Base-by-base conservation (phyloP, 352 stramenopile genomes). In the Globisporangium ultimum region DNA sequence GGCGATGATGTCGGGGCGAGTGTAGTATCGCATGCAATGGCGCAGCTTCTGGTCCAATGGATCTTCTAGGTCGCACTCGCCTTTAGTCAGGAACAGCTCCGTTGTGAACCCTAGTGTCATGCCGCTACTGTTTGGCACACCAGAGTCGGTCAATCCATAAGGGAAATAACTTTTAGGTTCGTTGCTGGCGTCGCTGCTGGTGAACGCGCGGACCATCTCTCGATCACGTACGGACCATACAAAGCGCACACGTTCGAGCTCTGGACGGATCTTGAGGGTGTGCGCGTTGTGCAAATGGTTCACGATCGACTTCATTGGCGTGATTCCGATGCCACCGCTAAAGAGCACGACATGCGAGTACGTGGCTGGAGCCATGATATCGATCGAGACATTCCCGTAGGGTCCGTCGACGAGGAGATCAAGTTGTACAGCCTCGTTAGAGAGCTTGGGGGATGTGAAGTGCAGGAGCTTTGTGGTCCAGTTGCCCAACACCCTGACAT, bases 391-490 rank as follows among this genome's bases (percentile, higher is more conserved):
- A 10, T 67, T 64, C 0, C 80, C 80, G 47, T 87, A 88, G 1
- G 75, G 73, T 13, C 80, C 80, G 12, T 86, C 80, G 0, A 88
- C 55, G 0, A 86, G 67, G 13, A 88, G 21, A 1, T 67, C 60
- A 2, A 75, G 70, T 11, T 55, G 52, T 12, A 61, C 24, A 5
- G 38, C 41, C 14, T 32, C 60, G 38, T 17, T 48, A 8, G 22
- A 36, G 53, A n/a, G 22, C 43, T 28, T 45, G 62, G 24, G 24
- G 24, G 24, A 38, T 20, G 71, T 66, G 18, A 83, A 41, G n/a
- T 72, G 61, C 15, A 67, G 66, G 17, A 93, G 66, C 38, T 73
- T 74, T 3, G 67, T 74, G 32, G 84, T 93, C 84, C 84, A 91
- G 46, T 87, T 78, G 18, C 84, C 80, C 1, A 80, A 12, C 0